Base-by-base conservation (phyloP, 441 rosid species). In the Euphorbia celastroides region DNA sequence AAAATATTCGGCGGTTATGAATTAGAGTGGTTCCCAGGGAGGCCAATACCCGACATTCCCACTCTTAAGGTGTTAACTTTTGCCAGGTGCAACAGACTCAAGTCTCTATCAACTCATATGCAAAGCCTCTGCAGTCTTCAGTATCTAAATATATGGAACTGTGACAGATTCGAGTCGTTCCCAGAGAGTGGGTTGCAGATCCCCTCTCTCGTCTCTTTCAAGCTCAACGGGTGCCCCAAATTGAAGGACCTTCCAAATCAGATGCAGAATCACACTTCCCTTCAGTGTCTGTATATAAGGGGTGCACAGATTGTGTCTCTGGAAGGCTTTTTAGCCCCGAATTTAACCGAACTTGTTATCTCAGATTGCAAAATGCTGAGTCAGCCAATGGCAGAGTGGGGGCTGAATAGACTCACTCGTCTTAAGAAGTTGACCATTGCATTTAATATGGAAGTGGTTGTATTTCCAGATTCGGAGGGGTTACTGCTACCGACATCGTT, bases 311-410 rank as follows among this genome's bases (percentile, higher is more conserved):
- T 51, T 19, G 7, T 20, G 12, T 51, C 56, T 51, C 75, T 11
- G 8, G 60, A 23, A 57, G 74, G 69, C 6, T 79, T 78, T 6
- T 76, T 78, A 50, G 74, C 78, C 11, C 59, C 73, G 17, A 76
- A 64, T 5, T 28, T 80, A 1, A 42, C 64, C 10, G 16, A 25
- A 31, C 62, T 74, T 50, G 31, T 12, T 13, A 60, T 78, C 22
- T 19, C 25, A 9, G 9, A 73, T 25, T 58, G 67, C 14, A 25
- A 57, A 8, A 51, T 67, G 6, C 26, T 66, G 10, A 60, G 3
- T 7, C 67, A 48, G 54, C 42, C 59, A 32, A 12, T 73, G 46
- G 16, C 3, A 16, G 17, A 46, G 16, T 67, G 75, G 75, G 72
- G 65, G 2, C 19, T 73, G 20, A 38, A 50, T 32, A 67, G 51